Base-by-base conservation (phyloP, 2,329 filamentous ascomycete species). In the Stemphylium lycopersici region DNA sequence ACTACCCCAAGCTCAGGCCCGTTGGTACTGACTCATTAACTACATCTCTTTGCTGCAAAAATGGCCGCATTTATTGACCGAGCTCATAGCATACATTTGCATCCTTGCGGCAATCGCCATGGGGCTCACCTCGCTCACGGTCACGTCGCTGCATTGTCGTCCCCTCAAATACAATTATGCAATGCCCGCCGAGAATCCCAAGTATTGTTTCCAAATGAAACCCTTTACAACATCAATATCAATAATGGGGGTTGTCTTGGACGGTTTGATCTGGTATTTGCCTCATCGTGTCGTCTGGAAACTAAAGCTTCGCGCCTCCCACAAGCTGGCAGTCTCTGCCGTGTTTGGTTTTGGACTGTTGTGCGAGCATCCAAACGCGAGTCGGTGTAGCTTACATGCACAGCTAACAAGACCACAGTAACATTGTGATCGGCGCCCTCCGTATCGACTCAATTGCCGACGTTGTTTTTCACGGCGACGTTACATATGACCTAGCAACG, bases 281-380 rank as follows among this genome's bases (percentile, higher is more conserved):
- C 68, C 68, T 3, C 66, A 70, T 31, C 63, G 56, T 37, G 66
- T 66, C 12, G 59, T 71, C 3, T 69, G 67, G 70, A 56, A 47
- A 15, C 41, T 69, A 7, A 63, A 55, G 22, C 58, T 69, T 8
- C 61, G 56, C 24, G 55, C 22, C 8, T 56, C 60, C 6, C 62
- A 72, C 57, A 67, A 66, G 54, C 20, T 69, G 22, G 63, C 65
- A 4, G 63, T 70, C 29, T 62, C 59, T 1, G 36, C 15, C 11
- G 59, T 72, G 18, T 72, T 72, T 26, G 58, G 58, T 5, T 47
- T 71, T 26, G 63, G 66, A 5, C 26, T 68, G 15, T 48, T 68
- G 66, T 71, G 39, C 43, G 57, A 53, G 22, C 12, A 10, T 4
- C 13, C 2, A 31, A n/a, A 5, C 5, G 11, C 10, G 5, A 26